Conservation (phyloP, 2,329 filamentous ascomycete species). For the Diaporthe longicolla region DNA sequence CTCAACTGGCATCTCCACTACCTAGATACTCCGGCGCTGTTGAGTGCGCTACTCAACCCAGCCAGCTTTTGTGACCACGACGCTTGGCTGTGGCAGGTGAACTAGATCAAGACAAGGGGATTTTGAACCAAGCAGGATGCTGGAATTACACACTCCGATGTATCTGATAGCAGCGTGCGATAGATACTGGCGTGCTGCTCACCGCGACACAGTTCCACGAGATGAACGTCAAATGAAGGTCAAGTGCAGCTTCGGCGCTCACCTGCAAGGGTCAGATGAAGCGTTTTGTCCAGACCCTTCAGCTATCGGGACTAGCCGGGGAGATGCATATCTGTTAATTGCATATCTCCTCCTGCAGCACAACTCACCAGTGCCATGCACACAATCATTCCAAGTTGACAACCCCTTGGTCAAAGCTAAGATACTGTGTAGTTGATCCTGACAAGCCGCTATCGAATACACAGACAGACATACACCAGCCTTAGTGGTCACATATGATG, state of each 20-base stretch:
- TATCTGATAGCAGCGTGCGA: not conserved
- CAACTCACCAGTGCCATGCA: not conserved
- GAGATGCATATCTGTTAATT: not conserved
- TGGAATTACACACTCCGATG: not conserved
- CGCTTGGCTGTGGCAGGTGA: not conserved
- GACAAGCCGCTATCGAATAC: too few species aligned
- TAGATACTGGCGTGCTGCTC: not conserved
- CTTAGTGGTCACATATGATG: too few species aligned
- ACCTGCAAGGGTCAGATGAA: conserved; percentile 4
- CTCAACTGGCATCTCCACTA: not conserved
- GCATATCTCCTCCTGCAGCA: not conserved
- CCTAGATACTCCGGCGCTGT: not conserved
- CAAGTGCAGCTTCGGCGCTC: not conserved
- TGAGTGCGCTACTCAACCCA: not conserved
- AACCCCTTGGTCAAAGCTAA: not conserved
- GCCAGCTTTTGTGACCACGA: not conserved
- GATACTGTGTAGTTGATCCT: too few species aligned
- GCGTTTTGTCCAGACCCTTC: conserved; percentile 10
- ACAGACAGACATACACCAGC: not conserved
- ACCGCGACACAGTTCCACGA: not conserved
- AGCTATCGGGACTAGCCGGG: not conserved
- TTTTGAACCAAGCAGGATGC: not conserved
- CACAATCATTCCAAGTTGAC: not conserved
- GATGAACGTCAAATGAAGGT: not conserved
- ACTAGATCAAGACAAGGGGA: not conserved